These are phyloP conservation scores for Daedalea quercina DNA, from an alignment of 768 basidiomycete species.

Conservation along the genomic window DNA sequence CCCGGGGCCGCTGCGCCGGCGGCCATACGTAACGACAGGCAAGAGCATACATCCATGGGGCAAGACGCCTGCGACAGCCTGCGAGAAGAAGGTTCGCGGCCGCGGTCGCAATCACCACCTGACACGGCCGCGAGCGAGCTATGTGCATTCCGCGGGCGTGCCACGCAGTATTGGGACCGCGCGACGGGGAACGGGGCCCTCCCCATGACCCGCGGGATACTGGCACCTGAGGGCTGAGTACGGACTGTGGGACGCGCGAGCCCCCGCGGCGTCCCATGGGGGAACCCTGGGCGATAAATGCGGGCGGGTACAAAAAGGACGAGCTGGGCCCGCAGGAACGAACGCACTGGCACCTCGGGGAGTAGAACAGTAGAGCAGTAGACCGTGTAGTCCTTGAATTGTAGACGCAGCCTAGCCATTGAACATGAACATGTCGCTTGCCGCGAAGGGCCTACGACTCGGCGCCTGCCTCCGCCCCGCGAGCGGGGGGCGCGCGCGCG, in stretches of 20 bases:
- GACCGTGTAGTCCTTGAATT: not conserved
- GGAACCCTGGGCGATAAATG: no score
- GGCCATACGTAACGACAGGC: not conserved
- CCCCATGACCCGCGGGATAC: no score
- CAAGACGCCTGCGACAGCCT: not conserved
- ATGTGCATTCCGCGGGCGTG: not conserved
- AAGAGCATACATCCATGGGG: no score
- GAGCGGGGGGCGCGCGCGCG: not conserved
- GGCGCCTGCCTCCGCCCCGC: not conserved
- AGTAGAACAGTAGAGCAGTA: no score
- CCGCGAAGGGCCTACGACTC: not conserved
- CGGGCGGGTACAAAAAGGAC: no score
- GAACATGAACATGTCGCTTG: conserved; percentile 1
- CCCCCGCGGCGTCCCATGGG: no score
- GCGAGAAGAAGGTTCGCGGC: not conserved
- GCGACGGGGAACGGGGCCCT: no score
- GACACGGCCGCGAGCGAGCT: not conserved
- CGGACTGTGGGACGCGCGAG: no score
- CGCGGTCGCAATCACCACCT: not conserved
- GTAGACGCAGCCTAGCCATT: not conserved
- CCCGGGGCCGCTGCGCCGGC: not conserved
- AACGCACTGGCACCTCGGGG: no score
- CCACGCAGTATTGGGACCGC: no score
- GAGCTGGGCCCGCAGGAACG: no score
- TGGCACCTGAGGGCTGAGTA: no score